Evolutionary conservation across 2,329 filamentous ascomycete species (phyloP).

Genomic region (Sclerotinia glacialis): DNA sequence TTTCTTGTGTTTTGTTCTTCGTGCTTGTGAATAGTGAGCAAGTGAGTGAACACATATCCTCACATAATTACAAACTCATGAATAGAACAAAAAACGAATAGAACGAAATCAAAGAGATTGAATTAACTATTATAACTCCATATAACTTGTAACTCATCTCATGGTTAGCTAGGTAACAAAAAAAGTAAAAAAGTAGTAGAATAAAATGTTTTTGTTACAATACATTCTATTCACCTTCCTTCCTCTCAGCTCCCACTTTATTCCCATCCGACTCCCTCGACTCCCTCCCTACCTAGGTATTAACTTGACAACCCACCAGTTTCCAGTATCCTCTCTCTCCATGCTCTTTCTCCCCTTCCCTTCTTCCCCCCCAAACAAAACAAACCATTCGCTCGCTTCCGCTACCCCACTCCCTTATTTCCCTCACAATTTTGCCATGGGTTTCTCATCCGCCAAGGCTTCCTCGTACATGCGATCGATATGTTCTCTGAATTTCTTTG

Average conservation of each 20-base stretch:
- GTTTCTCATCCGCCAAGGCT: slow-evolving; percentile 37
- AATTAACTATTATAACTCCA: neutral
- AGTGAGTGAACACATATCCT: neutral
- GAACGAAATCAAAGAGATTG: neutral
- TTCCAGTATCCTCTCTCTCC: too few relatives aligned
- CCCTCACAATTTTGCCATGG: slow-evolving; percentile 47
- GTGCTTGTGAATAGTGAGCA: neutral
- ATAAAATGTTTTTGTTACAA: neutral
- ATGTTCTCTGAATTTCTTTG: slow-evolving; percentile 47
- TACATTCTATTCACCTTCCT: too few relatives aligned
- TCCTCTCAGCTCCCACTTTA: too few relatives aligned
- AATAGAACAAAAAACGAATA: too few relatives aligned
- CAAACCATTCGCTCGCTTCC: too few relatives aligned
- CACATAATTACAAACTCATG: neutral
- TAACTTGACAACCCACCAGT: too few relatives aligned
- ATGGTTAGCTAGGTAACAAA: too few relatives aligned
- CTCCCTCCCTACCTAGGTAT: too few relatives aligned
- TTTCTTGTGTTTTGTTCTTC: neutral
- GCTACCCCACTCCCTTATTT: too few relatives aligned
- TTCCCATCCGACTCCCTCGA: too few relatives aligned
- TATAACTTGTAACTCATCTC: neutral
- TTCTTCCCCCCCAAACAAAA: too few relatives aligned
- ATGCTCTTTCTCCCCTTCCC: too few relatives aligned
- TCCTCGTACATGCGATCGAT: slow-evolving; percentile 40
- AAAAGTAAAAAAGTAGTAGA: neutral